Conservation (phyloP, 2,329 filamentous ascomycete genomes). For the Drechslerella dactyloides region DNA sequence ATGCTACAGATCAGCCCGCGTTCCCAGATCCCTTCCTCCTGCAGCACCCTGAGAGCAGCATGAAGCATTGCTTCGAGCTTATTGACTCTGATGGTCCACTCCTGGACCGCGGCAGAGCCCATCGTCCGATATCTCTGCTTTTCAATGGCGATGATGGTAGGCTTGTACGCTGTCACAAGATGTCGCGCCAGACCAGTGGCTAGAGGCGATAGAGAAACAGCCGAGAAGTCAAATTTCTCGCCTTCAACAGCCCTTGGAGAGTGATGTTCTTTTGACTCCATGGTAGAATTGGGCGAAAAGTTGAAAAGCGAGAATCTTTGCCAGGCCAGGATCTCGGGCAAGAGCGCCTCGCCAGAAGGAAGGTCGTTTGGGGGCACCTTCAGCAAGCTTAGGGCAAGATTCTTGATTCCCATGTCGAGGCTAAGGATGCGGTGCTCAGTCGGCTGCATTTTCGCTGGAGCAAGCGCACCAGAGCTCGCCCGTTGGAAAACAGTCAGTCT, state of each 20-base stretch:
- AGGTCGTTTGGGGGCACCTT: constrained; percentile 25
- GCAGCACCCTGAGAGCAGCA: constrained; percentile 69
- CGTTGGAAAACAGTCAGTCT: constrained; percentile 7
- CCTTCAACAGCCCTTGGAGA: constrained; percentile 14
- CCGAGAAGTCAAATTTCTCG: constrained; percentile 55
- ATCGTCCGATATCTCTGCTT: constrained; percentile 68
- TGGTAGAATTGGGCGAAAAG: not conserved
- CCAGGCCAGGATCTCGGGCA: constrained; percentile 55
- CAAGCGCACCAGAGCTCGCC: constrained; percentile 16
- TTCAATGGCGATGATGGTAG: constrained; percentile 74
- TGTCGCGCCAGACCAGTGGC: constrained; percentile 30
- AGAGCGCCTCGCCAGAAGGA: not conserved
- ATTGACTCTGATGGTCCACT: constrained; percentile 85
- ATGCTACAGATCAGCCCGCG: constrained; percentile 54
- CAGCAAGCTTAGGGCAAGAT: constrained; percentile 76
- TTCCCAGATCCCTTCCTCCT: constrained; percentile 59
- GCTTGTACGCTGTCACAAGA: constrained; percentile 60
- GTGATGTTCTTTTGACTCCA: not conserved
- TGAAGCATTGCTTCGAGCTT: constrained; percentile 82
- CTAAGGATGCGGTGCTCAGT: constrained; percentile 67
- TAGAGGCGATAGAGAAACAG: constrained; percentile 53
- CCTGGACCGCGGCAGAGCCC: constrained; percentile 70
- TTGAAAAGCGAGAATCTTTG: constrained; percentile 45
- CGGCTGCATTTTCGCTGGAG: constrained; percentile 10
- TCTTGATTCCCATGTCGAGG: constrained; percentile 84